phyloP scores from a whole-genome alignment of 192 early-diverging fungal genomes.

The Rhizoclosmatium sp. region DNA sequence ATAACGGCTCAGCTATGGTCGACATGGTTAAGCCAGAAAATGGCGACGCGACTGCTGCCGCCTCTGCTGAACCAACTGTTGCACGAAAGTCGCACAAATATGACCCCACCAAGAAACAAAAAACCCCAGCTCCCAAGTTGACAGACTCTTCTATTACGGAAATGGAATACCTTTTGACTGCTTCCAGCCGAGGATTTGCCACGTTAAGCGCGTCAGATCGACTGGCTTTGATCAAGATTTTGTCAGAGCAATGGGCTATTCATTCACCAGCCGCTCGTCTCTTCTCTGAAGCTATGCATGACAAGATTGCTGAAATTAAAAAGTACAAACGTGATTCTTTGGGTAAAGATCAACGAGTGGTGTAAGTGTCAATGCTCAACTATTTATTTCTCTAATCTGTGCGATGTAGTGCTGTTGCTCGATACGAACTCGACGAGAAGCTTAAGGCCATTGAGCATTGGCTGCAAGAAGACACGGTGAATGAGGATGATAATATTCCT shows the following conservation, averaged over 20 bases:
- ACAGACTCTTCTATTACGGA: background rate
- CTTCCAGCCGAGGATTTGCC: slow-evolving; percentile 15
- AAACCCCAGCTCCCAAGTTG: background rate
- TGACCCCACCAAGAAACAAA: background rate
- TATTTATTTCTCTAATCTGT: background rate
- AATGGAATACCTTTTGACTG: slow-evolving; percentile 9
- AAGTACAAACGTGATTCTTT: slow-evolving; percentile 29
- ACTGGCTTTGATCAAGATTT: slow-evolving; percentile 4
- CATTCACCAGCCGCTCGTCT: background rate
- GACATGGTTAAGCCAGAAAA: background rate
- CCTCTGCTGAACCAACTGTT: background rate
- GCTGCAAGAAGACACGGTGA: background rate
- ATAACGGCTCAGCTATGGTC: background rate
- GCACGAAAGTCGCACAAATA: slow-evolving; percentile 6
- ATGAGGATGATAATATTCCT: slow-evolving; percentile 14
- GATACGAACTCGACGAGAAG: slow-evolving; percentile 27
- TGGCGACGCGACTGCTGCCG: background rate
- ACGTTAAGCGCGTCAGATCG: slow-evolving; percentile 7
- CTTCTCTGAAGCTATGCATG: slow-evolving; percentile 14
- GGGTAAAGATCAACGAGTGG: slow-evolving; percentile 29
- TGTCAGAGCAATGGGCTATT: slow-evolving; percentile 11
- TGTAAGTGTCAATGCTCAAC: slow-evolving; percentile 3
- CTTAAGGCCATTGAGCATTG: slow-evolving; percentile 2
- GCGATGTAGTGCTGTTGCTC: slow-evolving; percentile 6
- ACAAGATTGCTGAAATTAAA: slow-evolving; percentile 32